A percentile compares a stretch with the other conserved stretches of the same genome.
These are phyloP conservation scores for Escovopsis weberi DNA, from an alignment of 2,329 filamentous ascomycete species.

Conservation along the genomic window DNA sequence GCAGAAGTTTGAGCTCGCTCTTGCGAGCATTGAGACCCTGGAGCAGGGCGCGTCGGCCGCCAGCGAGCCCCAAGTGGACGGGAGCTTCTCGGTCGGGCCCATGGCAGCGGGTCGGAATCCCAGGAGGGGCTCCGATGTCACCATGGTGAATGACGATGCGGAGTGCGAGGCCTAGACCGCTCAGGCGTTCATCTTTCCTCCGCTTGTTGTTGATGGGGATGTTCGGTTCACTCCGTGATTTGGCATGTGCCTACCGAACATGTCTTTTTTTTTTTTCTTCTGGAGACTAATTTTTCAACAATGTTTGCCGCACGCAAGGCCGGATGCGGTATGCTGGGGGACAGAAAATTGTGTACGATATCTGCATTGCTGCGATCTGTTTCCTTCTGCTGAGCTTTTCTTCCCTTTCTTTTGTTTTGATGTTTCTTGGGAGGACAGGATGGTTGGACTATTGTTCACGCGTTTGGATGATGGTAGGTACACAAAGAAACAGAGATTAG, in stretches of 20 bases:
- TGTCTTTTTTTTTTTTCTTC: background rate
- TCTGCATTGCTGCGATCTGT: no score
- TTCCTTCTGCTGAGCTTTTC: no score
- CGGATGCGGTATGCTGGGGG: no score
- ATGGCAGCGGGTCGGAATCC: background rate
- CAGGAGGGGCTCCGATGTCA: slow-evolving; percentile 3
- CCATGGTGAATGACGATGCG: slow-evolving; percentile 2
- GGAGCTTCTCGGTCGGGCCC: background rate
- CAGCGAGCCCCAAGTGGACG: background rate
- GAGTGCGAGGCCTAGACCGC: background rate
- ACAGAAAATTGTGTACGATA: no score
- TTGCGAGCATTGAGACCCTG: slow-evolving; percentile 30
- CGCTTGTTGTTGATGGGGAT: slow-evolving; percentile 23
- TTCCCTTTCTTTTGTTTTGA: no score
- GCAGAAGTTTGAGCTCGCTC: slow-evolving; percentile 31
- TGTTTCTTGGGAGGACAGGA: no score
- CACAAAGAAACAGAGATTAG: no score
- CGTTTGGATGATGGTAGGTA: no score
- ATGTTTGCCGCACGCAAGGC: background rate
- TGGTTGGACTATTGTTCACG: no score
- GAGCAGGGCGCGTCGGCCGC: slow-evolving; percentile 18
- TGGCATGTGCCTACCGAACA: no score
- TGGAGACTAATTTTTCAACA: background rate
- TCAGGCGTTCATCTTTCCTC: slow-evolving; percentile 49
- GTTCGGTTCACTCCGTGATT: no score